Evolutionary conservation across 306 rosid species (phyloP).

Genomic region (Rosa persica): DNA sequence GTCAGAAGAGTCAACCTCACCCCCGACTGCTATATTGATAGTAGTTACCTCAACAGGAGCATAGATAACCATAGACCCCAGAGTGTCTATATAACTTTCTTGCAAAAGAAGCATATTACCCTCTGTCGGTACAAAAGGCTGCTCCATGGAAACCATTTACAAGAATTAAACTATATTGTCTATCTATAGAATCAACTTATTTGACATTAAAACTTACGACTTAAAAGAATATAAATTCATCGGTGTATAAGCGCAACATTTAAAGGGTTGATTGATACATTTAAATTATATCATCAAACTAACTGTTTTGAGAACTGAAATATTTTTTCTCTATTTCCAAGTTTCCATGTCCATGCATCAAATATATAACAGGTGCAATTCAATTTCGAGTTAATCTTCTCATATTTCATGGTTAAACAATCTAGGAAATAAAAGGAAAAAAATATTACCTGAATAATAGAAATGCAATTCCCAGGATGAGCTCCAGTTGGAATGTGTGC

Average conservation of each 20-base stretch:
- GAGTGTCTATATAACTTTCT: constrained; percentile 49
- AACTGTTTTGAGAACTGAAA: background rate
- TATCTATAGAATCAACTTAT: background rate
- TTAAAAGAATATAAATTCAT: background rate
- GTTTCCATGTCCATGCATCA: background rate
- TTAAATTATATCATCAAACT: background rate
- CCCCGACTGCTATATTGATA: constrained; percentile 24
- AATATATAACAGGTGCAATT: background rate
- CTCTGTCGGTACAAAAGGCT: constrained; percentile 51
- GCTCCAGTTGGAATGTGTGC: constrained; percentile 49
- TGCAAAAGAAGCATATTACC: constrained; percentile 46
- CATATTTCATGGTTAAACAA: background rate
- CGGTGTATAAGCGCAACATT: background rate
- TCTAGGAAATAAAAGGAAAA: background rate
- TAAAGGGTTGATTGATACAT: background rate
- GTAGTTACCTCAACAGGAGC: constrained; percentile 43
- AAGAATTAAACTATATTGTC: background rate
- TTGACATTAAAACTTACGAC: background rate
- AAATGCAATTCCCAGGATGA: constrained; percentile 45
- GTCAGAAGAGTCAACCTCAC: constrained; percentile 37
- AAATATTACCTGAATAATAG: constrained; percentile 52
- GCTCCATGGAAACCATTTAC: constrained; percentile 21
- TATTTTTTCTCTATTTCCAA: background rate
- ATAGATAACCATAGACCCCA: constrained; percentile 48
- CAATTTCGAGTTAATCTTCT: background rate